Conservation (phyloP, 2,329 filamentous ascomycete genomes). For the Ceratocystiopsis brevicomis region DNA sequence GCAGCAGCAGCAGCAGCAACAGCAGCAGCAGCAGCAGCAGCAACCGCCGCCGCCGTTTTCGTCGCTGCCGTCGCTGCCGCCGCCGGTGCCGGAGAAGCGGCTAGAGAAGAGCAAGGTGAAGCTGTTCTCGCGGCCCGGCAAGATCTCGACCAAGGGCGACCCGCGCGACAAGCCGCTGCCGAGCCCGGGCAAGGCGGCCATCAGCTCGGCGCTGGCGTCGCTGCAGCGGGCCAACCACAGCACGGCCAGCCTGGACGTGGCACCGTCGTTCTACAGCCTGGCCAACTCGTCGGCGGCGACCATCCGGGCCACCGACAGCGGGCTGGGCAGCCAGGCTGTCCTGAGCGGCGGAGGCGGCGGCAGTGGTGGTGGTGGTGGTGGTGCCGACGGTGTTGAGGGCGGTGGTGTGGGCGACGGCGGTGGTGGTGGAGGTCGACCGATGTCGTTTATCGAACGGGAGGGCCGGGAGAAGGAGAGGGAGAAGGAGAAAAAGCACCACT, state of each 20-base stretch:
- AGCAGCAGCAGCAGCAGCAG: slow-evolving; percentile 10
- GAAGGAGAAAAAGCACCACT: slow-evolving; percentile 64
- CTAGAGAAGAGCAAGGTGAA: slow-evolving; percentile 64
- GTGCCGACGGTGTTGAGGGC: not conserved
- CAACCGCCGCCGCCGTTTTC: slow-evolving; percentile 13
- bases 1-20: slow-evolving; percentile 9
- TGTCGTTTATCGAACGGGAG: slow-evolving; percentile 20
- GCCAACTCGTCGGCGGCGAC: slow-evolving; percentile 64
- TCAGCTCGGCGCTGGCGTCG: slow-evolving; percentile 45
- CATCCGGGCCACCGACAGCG: slow-evolving; percentile 42
- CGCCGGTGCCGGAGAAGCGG: slow-evolving; percentile 37
- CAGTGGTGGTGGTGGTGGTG: not conserved
- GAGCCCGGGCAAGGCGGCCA: slow-evolving; percentile 53
- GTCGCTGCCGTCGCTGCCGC: slow-evolving; percentile 21
- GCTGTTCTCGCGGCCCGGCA: slow-evolving; percentile 60
- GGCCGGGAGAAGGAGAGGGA: slow-evolving; percentile 15
- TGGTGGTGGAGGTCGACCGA: not conserved
- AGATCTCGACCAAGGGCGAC: slow-evolving; percentile 53
- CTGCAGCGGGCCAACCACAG: slow-evolving; percentile 49
- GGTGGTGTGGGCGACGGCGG: not conserved
- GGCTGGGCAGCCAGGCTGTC: not conserved
- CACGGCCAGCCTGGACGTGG: slow-evolving; percentile 52
- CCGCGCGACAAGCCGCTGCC: slow-evolving; percentile 46
- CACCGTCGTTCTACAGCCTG: slow-evolving; percentile 50
- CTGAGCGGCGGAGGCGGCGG: not conserved